Evolutionary conservation across 2,329 filamentous ascomycete genomes (phyloP).

Genomic region (Furcasterigmium sp.): DNA sequence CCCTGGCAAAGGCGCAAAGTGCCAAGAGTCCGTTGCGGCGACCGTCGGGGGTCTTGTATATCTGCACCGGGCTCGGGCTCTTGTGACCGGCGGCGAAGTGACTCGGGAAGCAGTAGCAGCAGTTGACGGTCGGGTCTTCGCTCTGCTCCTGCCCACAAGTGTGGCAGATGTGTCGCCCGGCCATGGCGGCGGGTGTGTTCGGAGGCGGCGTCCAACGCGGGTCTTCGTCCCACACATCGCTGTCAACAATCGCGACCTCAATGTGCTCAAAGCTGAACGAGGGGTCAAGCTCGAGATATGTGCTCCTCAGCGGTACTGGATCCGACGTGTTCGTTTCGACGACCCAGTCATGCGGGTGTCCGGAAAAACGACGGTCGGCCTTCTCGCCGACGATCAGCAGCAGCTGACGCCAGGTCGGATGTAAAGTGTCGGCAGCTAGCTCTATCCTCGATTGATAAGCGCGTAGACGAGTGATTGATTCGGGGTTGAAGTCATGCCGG

Average conservation of each 20-base stretch:
- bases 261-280: constrained; percentile 42
- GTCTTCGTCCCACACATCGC: constrained; percentile 42
- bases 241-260: constrained; percentile 44
- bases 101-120: constrained; percentile 47
- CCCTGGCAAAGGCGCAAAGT: constrained; percentile 41
- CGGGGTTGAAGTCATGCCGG: constrained; percentile 44
- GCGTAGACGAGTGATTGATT: constrained; percentile 42
- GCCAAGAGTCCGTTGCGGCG: constrained; percentile 49
- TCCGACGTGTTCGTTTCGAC: constrained; percentile 32
- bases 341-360: constrained; percentile 48
- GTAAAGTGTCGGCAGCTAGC: constrained; percentile 46
- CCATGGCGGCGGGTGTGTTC: constrained; percentile 17
- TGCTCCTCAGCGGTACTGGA: constrained; percentile 36
- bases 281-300: constrained; percentile 40
- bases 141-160: constrained; percentile 43
- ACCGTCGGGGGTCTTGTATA: constrained; percentile 46
- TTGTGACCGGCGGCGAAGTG: constrained; percentile 37
- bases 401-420: constrained; percentile 47
- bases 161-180: constrained; percentile 25
- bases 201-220: constrained; percentile 35
- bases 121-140: constrained; percentile 40
- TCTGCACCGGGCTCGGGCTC: constrained; percentile 39
- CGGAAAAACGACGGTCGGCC: constrained; percentile 31
- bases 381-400: constrained; percentile 39
- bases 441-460: constrained; percentile 41